Conservation (phyloP, 2,329 filamentous ascomycete species). For the Penicillium occitanis region DNA sequence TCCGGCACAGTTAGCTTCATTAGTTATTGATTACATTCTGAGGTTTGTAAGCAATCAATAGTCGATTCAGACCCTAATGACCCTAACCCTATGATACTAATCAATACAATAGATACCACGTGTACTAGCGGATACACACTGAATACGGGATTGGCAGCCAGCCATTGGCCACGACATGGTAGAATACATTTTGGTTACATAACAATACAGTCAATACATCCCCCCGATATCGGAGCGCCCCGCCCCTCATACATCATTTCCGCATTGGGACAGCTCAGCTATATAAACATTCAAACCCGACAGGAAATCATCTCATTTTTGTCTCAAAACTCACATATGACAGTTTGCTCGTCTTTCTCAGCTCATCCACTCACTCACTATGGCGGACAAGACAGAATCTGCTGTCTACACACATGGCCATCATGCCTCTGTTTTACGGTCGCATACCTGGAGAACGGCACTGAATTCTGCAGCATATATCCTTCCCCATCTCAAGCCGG, state of each 20-base stretch:
- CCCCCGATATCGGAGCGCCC: not conserved
- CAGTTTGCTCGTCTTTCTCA: not conserved
- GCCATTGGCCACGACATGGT: not conserved
- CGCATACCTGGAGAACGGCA: conserved; percentile 38
- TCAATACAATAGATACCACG: not conserved
- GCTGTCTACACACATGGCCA: conserved; percentile 42
- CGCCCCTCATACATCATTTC: not conserved
- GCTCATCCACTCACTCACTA: not conserved
- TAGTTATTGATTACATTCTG: not conserved
- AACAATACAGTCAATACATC: not conserved
- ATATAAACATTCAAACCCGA: not conserved
- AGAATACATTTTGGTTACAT: not conserved
- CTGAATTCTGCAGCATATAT: conserved; percentile 43
- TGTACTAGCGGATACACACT: not conserved
- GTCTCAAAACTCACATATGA: not conserved
- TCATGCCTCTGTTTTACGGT: conserved; percentile 37
- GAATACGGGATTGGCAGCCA: not conserved
- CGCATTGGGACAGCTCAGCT: not conserved
- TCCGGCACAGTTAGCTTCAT: not conserved
- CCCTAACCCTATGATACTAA: not conserved
- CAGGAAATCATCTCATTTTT: not conserved
- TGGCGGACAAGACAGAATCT: conserved; percentile 16
- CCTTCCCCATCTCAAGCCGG: conserved; percentile 37
- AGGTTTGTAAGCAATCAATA: not conserved
- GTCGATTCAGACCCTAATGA: not conserved